Evolutionary conservation across 441 rosid genomes (phyloP), one percentile per base, ranked within the genome.

Genomic region (Sinapis alba): DNA sequence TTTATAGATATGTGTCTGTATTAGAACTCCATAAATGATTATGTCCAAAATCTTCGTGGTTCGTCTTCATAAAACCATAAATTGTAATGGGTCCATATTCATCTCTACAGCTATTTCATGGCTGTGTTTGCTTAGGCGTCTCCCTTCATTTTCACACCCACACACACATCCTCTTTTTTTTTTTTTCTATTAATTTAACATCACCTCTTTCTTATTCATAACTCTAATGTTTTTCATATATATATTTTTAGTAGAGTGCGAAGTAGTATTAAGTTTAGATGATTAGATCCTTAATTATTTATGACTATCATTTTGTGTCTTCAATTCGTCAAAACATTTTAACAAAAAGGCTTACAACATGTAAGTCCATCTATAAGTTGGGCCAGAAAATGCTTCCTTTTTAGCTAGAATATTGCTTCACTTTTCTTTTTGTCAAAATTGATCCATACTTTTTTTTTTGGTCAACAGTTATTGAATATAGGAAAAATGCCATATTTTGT

Each of bases 101-200:
- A 30, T 54, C 54, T 56, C 71, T 41, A 72, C 81, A 78, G 78
- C 81, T 73, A 78, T 73, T 63, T 57, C 74, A 62, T 73, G 78
- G 71, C 78, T 78, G 81, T 73, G 73, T 71, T 59, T 65, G 66
- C 32, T 67, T 67, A 45, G 62, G 76, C 65, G 71, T 18, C 51
- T 72, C 65, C 81, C 67, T 72, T 78, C 77, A 20, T 60, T 77
- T 71, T 78, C 81, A 16, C 8, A 73, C 61, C 63, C 70, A 61
- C 65, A 23, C 38, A 32, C 38, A 11, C 38, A 32, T 32, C 38
- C 38, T 32, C 38, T 32, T 32, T 32, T 3, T 32, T 32, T n/a
- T n/a, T n/a, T n/a, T n/a, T n/a, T n/a, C 32, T 5, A n/a, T n/a
- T n/a, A n/a, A n/a, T n/a, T n/a, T n/a, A n/a, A n/a, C n/a, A n/a